Evolutionary conservation across 495 filamentous ascomycete species (phyloP).

Genomic region (Neurospora intermedia): DNA sequence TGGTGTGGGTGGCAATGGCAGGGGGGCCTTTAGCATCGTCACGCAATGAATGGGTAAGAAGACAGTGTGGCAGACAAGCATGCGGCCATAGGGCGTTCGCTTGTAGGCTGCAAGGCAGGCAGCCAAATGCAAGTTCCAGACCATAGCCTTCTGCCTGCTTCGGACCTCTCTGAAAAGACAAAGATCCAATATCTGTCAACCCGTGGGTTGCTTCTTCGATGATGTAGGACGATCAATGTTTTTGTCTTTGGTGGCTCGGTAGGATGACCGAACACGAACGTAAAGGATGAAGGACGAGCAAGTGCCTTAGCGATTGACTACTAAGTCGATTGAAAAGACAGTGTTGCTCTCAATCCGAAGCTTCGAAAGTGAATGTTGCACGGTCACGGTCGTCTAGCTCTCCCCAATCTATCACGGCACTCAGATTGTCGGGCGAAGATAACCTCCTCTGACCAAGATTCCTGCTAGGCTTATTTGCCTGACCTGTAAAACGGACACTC

Average conservation of each 20-base stretch:
- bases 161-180: not conserved
- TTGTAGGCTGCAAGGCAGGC: not conserved
- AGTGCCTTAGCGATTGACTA: not conserved
- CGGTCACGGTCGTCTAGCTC: not conserved
- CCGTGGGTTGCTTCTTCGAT: not conserved
- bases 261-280: not conserved
- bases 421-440: not conserved
- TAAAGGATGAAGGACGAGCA: not conserved
- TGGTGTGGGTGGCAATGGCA: not conserved
- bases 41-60: not conserved
- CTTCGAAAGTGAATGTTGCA: not conserved
- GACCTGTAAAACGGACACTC: not conserved
- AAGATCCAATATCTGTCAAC: not conserved
- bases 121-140: not conserved
- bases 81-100: not conserved
- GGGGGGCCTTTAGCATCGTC: not conserved
- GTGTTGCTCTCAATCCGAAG: not conserved
- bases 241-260: not conserved
- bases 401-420: not conserved
- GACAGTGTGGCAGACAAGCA: not conserved
- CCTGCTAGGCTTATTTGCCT: not conserved
- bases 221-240: not conserved
- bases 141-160: not conserved
- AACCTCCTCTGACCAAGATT: not conserved
- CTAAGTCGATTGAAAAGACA: not conserved